Evolutionary conservation across 345 rosid genomes (phyloP).

Genomic region (Hibiscus syriacus): DNA sequence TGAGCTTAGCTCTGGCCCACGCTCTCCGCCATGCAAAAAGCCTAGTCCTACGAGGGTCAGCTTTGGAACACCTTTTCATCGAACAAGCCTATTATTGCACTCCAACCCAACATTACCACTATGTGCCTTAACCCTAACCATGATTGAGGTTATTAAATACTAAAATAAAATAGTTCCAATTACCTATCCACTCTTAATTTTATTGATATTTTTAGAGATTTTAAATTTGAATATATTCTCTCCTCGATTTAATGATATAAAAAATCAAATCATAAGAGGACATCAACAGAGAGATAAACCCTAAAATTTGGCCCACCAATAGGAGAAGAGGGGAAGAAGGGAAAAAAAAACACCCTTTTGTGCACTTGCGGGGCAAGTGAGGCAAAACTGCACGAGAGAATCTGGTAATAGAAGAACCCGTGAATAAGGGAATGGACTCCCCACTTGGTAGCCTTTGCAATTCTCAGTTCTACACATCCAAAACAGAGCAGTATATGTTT

Average conservation of each 20-base stretch:
- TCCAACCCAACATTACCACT: no score
- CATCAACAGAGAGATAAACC: not conserved
- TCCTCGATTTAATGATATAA: no score
- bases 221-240: no score
- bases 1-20: slow-evolving; percentile 1
- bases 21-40: not conserved
- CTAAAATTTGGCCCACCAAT: slow-evolving; percentile 4
- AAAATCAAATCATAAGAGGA: no score
- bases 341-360: no score
- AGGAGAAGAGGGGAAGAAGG: no score
- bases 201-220: not conserved
- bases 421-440: slow-evolving; percentile 36
- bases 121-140: no score
- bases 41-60: not conserved
- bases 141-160: no score
- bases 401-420: slow-evolving; percentile 52
- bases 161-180: not conserved
- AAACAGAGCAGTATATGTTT: not conserved
- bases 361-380: slow-evolving; percentile 17
- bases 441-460: not conserved
- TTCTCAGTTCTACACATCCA: slow-evolving; percentile 4
- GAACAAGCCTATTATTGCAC: no score
- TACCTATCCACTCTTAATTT: not conserved
- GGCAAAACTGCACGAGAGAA: no score
- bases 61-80: no score